Evolutionary conservation across 305 asterid genomes (phyloP).

Genomic region (Andrographis paniculata): DNA sequence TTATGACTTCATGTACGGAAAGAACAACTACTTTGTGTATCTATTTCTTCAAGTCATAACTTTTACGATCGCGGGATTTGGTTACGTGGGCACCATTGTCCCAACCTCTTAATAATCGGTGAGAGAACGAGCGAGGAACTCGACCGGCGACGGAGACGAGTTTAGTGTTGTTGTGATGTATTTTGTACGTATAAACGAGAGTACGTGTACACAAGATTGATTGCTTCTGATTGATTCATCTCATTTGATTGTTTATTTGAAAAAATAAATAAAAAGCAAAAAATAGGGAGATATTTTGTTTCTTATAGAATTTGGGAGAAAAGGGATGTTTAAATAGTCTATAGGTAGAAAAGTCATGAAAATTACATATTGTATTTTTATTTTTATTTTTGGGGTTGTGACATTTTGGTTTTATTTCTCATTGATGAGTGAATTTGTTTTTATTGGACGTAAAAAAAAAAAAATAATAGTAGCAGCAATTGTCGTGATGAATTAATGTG

Average conservation of each 20-base stretch:
- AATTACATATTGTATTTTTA: no score
- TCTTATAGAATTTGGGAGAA: neutral
- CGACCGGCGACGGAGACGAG: no score
- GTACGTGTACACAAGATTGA: neutral
- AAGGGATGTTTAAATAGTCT: neutral
- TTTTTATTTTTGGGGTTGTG: no score
- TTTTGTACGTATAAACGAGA: neutral
- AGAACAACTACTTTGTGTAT: conserved; percentile 61
- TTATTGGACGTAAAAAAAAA: no score
- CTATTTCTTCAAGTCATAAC: conserved; percentile 64
- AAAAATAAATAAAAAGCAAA: neutral
- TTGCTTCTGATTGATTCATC: neutral
- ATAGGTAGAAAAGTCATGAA: neutral
- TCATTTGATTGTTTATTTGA: neutral
- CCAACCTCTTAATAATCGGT: conserved; percentile 26
- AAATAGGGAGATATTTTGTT: neutral
- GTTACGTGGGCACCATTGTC: conserved; percentile 60
- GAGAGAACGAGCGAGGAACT: neutral
- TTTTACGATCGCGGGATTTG: conserved; percentile 61
- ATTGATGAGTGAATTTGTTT: no score
- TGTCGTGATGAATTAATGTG: no score
- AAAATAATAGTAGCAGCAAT: no score
- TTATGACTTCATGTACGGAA: conserved; percentile 59
- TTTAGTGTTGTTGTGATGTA: no score
- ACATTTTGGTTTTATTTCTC: no score